A percentile compares a stretch with the other conserved stretches of the same genome.
These are phyloP conservation scores for Hanseniaspora vineae DNA, from an alignment of 805 yeast genomes.

Conservation along the genomic window DNA sequence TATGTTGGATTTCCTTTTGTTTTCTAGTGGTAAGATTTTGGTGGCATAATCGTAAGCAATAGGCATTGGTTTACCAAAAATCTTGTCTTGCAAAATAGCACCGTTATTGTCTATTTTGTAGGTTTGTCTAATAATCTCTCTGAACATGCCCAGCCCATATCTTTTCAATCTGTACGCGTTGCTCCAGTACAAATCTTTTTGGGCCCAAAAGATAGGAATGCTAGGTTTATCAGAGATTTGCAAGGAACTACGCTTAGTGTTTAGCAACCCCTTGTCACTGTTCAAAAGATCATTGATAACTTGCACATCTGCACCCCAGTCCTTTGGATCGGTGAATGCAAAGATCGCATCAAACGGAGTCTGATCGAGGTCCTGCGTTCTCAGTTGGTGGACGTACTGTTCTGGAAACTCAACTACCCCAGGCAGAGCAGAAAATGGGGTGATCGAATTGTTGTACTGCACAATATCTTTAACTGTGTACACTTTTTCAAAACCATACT, in stretches of 20 bases:
- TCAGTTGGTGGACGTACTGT: background rate
- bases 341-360: conserved; percentile 61
- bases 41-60: conserved; percentile 78
- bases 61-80: conserved; percentile 72
- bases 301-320: conserved; percentile 76
- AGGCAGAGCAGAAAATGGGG: conserved; percentile 69
- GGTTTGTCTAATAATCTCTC: conserved; percentile 31
- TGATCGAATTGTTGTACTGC: conserved; percentile 38
- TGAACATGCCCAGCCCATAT: conserved; percentile 85
- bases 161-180: conserved; percentile 67
- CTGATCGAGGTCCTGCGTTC: conserved; percentile 27
- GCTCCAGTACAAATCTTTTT: conserved; percentile 80
- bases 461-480: conserved; percentile 63
- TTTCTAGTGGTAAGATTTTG: conserved; percentile 32
- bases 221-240: conserved; percentile 35
- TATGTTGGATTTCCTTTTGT: conserved; percentile 27
- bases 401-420: conserved; percentile 18
- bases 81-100: conserved; percentile 34
- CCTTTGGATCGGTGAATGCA: conserved; percentile 83
- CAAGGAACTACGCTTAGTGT: conserved; percentile 28
- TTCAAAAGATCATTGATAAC: conserved; percentile 58
- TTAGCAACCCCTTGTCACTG: conserved; percentile 48
- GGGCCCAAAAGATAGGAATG: conserved; percentile 66
- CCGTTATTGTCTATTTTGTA: conserved; percentile 20
- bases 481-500: conserved; percentile 69